These are phyloP conservation scores for Berberis vulgaris DNA, from an alignment of 164 flowering plant genomes.

Conservation along the genomic window DNA sequence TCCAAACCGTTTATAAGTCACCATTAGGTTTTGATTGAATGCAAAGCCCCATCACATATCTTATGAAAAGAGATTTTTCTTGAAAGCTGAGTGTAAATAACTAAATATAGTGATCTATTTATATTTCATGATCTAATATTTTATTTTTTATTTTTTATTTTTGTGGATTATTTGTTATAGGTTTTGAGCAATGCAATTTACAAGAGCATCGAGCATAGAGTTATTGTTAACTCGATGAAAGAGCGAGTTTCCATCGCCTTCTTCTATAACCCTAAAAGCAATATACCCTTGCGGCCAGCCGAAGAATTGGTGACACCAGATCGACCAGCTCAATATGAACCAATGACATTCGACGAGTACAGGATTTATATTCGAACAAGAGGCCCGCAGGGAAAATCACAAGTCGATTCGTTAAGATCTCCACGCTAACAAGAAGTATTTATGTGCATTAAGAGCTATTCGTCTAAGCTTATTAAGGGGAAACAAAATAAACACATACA, in stretches of 20 bases:
- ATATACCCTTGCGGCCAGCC: conserved; percentile 39
- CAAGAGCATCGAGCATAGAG: conserved; percentile 80
- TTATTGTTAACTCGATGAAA: conserved; percentile 38
- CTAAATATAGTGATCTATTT: too few relatives aligned
- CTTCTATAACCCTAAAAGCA: conserved; percentile 73
- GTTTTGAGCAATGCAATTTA: conserved; percentile 67
- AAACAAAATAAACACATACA: too few relatives aligned
- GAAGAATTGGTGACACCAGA: conserved; percentile 39
- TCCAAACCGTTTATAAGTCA: too few relatives aligned
- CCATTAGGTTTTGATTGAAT: too few relatives aligned
- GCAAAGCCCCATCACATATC: background rate
- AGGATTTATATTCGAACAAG: conserved; percentile 46
- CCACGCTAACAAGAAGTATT: background rate
- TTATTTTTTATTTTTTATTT: too few relatives aligned
- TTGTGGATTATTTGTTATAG: conserved; percentile 14
- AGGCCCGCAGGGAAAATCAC: conserved; percentile 61
- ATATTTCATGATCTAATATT: background rate
- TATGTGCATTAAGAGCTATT: too few relatives aligned
- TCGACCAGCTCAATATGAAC: conserved; percentile 38
- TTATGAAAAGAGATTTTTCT: too few relatives aligned
- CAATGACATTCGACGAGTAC: conserved; percentile 63
- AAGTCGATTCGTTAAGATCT: conserved; percentile 38
- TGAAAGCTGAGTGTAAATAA: too few relatives aligned
- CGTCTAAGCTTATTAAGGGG: too few relatives aligned
- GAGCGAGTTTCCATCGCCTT: conserved; percentile 71